Percentiles rank a stretch among this genome's conserved stretches.
phyloP scores from a whole-genome alignment of 805 yeast species.

The Barnettozyma botsteinii region DNA sequence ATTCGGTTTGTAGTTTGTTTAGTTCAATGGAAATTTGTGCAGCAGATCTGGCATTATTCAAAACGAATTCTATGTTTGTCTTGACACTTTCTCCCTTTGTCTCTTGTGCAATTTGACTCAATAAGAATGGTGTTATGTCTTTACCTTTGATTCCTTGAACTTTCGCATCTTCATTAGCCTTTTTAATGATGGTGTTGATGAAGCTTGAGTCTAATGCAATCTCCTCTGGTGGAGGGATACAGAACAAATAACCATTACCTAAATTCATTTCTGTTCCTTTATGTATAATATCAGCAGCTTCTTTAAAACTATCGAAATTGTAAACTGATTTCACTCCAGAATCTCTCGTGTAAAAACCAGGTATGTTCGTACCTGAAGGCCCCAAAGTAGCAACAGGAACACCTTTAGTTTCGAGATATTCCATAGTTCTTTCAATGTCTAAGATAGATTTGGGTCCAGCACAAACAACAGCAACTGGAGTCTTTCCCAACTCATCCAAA shows the following conservation, averaged over 20 bases:
- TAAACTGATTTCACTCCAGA: slow-evolving; percentile 72
- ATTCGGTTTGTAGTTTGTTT: not conserved
- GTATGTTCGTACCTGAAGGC: slow-evolving; percentile 48
- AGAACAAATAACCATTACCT: slow-evolving; percentile 66
- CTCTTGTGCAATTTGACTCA: slow-evolving; percentile 55
- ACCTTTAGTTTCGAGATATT: slow-evolving; percentile 85
- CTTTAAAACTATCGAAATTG: slow-evolving; percentile 42
- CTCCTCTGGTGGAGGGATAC: slow-evolving; percentile 73
- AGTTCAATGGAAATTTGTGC: slow-evolving; percentile 52
- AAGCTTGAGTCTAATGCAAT: slow-evolving; percentile 49
- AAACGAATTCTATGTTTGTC: slow-evolving; percentile 69
- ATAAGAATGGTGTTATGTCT: slow-evolving; percentile 70
- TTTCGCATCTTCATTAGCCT: slow-evolving; percentile 54
- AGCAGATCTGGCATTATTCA: slow-evolving; percentile 68
- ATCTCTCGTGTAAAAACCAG: slow-evolving; percentile 78
- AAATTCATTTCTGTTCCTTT: slow-evolving; percentile 44
- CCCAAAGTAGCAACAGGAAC: slow-evolving; percentile 74
- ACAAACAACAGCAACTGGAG: slow-evolving; percentile 87
- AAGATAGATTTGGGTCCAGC: slow-evolving; percentile 86
- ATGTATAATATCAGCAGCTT: slow-evolving; percentile 60
- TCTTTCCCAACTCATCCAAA: slow-evolving; percentile 73
- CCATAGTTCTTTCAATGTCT: slow-evolving; percentile 77
- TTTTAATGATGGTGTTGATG: slow-evolving; percentile 50
- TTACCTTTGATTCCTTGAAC: slow-evolving; percentile 57
- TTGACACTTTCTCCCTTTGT: slow-evolving; percentile 67